These are phyloP conservation scores for Mikania micrantha DNA, from an alignment of 129 eudicot species.

Conservation along the genomic window DNA sequence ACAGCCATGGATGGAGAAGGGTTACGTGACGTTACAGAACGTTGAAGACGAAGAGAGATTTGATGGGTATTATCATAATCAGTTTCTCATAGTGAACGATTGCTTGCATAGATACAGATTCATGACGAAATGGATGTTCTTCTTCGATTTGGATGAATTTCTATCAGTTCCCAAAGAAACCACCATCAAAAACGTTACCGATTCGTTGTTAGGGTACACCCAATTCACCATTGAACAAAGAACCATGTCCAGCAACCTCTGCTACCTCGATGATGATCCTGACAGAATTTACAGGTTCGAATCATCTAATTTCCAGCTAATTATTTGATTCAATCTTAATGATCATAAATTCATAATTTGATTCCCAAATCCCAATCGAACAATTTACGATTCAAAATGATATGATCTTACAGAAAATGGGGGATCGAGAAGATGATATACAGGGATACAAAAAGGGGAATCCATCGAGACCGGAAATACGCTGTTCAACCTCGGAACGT, in stretches of 20 bases:
- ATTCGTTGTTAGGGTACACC: constrained; percentile 44
- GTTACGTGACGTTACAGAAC: constrained; percentile 71
- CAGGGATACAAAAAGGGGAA: constrained; percentile 57
- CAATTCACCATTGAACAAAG: constrained; percentile 68
- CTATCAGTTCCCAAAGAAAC: constrained; percentile 40
- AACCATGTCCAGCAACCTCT: constrained; percentile 74
- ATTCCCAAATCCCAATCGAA: too few species aligned
- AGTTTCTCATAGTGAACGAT: constrained; percentile 79
- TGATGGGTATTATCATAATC: constrained; percentile 91
- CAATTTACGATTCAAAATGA: too few species aligned
- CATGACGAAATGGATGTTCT: constrained; percentile 75
- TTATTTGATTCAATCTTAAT: too few species aligned
- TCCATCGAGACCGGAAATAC: constrained; percentile 72
- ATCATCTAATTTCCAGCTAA: not conserved
- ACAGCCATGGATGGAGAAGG: constrained; percentile 79
- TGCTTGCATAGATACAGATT: constrained; percentile 77
- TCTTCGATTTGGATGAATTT: constrained; percentile 86
- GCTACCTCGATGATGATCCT: constrained; percentile 54
- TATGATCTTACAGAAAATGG: constrained; percentile 65
- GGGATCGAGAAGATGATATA: constrained; percentile 89
- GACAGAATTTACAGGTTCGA: constrained; percentile 48
- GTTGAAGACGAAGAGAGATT: constrained; percentile 69
- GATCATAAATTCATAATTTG: too few species aligned
- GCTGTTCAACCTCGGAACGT: constrained; percentile 70
- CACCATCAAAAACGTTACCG: constrained; percentile 44